phyloP scores from a whole-genome alignment of 2,329 filamentous ascomycete species.

The Colletotrichum sp. region DNA sequence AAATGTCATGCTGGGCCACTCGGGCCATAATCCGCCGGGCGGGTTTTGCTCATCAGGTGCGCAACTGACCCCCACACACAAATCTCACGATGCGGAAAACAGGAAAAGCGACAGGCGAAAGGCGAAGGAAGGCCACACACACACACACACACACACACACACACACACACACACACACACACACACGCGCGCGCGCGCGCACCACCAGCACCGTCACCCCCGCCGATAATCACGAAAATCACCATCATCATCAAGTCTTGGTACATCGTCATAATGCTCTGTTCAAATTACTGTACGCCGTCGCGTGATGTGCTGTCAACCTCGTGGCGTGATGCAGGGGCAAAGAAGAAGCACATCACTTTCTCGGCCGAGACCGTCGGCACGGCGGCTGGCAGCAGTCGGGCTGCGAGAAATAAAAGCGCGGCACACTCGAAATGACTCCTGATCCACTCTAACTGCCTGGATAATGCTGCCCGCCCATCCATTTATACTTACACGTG shows the following conservation, averaged over 20 bases:
- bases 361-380: not conserved
- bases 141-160: not conserved
- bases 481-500: constrained; percentile 17
- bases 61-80: not conserved
- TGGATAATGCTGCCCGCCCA: constrained; percentile 6
- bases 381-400: not conserved
- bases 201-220: not conserved
- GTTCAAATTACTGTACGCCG: not conserved
- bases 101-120: not conserved
- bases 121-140: not conserved
- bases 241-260: not conserved
- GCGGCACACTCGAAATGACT: not conserved
- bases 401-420: not conserved
- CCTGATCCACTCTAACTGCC: constrained; percentile 19
- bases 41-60: constrained; percentile 15
- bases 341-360: not conserved
- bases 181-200: too few relatives aligned
- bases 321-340: not conserved
- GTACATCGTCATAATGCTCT: not conserved
- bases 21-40: constrained; percentile 17
- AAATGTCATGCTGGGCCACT: constrained; percentile 17
- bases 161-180: not conserved
- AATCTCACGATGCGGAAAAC: not conserved
- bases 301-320: not conserved
- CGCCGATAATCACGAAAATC: not conserved